Evolutionary conservation across 2,329 filamentous ascomycete genomes (phyloP).

Genomic region (Immersiporthe knoxdaviesiana): DNA sequence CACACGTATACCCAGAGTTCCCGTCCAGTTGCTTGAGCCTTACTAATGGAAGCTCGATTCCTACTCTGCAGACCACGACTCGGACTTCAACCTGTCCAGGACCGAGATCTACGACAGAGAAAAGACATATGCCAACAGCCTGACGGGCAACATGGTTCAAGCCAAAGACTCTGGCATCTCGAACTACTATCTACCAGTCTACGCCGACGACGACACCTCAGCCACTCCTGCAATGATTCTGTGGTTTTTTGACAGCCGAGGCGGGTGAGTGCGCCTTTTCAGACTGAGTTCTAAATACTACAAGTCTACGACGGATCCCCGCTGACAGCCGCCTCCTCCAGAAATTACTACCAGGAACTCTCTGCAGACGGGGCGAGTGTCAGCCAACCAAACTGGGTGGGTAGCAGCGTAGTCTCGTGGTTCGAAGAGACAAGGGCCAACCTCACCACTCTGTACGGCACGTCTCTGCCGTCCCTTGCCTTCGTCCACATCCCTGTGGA

Average conservation of each 20-base stretch:
- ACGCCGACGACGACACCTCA: conserved; percentile 1
- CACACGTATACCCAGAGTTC: too few species aligned
- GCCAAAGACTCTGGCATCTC: conserved; percentile 17
- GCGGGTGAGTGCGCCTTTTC: conserved; percentile 36
- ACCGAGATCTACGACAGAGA: conserved; percentile 20
- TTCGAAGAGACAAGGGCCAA: conserved; percentile 43
- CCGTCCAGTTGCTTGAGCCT: too few species aligned
- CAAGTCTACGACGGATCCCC: too few species aligned
- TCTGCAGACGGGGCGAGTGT: conserved; percentile 29
- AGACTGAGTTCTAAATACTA: too few species aligned
- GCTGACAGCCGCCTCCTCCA: background rate
- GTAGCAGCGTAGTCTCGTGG: conserved; percentile 48
- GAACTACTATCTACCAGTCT: conserved; percentile 26
- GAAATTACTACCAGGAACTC: conserved; percentile 42
- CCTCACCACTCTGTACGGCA: conserved; percentile 36
- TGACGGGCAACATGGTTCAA: conserved; percentile 16
- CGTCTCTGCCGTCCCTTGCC: conserved; percentile 47
- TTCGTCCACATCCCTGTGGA: conserved; percentile 54
- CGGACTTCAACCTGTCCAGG: conserved; percentile 49
- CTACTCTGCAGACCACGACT: conserved; percentile 54
- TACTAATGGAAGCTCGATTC: conserved; percentile 28
- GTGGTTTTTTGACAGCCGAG: conserved; percentile 66
- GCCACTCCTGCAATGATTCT: conserved; percentile 44
- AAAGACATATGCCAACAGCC: conserved; percentile 24
- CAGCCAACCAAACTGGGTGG: conserved; percentile 47